Percentiles rank a stretch among this genome's conserved stretches.
Evolutionary conservation across 2,329 filamentous ascomycete species (phyloP).

Genomic region (Aspergillus sclerotialis): DNA sequence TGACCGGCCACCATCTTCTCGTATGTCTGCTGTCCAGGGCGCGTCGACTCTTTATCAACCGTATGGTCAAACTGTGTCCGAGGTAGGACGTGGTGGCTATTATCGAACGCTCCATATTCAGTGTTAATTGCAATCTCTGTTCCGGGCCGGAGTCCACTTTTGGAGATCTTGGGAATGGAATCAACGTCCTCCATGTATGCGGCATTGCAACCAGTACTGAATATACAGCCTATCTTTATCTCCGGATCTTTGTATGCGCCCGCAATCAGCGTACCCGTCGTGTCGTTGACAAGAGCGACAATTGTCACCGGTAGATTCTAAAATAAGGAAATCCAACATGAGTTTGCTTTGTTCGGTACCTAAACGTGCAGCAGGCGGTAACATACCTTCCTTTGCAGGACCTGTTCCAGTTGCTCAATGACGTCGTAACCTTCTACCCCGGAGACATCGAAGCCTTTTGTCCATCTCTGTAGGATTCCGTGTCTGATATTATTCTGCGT

Average conservation of each 20-base stretch:
- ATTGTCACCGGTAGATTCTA: neutral
- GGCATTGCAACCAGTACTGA: neutral
- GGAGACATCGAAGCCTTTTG: conserved; percentile 81
- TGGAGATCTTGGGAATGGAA: neutral
- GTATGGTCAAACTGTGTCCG: neutral
- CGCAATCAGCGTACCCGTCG: neutral
- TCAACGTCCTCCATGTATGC: neutral
- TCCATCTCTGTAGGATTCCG: conserved; percentile 82
- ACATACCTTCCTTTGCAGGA: conserved; percentile 55
- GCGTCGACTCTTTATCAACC: neutral
- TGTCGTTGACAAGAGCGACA: neutral
- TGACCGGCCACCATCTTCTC: neutral
- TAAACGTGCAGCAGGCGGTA: too few relatives aligned
- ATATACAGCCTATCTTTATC: neutral
- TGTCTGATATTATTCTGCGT: conserved; percentile 79
- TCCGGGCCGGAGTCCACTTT: neutral
- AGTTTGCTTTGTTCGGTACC: neutral
- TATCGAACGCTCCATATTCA: neutral
- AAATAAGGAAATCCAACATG: neutral
- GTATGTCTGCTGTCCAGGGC: neutral
- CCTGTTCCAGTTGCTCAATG: conserved; percentile 71
- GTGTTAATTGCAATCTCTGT: neutral
- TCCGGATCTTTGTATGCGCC: neutral
- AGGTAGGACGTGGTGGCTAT: neutral
- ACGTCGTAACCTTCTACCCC: conserved; percentile 84